Evolutionary conservation across 768 basidiomycete genomes (phyloP), one percentile per base, ranked within the genome.

Genomic region (Cytidiella melzeri): DNA sequence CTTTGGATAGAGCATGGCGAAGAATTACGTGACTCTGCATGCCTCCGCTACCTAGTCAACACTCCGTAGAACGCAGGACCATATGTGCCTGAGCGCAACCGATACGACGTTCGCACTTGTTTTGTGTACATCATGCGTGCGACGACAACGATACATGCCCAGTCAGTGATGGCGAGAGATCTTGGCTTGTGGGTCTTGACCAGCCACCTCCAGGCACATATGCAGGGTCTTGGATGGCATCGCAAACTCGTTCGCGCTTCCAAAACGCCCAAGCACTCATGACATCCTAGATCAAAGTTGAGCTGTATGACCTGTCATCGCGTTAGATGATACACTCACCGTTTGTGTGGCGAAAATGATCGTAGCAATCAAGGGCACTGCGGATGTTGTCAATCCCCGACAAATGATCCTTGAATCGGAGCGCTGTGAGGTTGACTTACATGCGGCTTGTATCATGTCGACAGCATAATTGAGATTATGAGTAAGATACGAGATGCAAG

Each of bases 361-460:
- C 43, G 73, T 68, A 3, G 74, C 72, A 0, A 64, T 68, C 15
- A 80, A 57, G 0, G 80, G 80, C 20, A 82, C 79, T 80, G 48
- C 10, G 40, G n/a, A n/a, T n/a, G n/a, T n/a, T n/a, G n/a, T n/a
- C 10, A 21, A 28, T 34, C 41, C 18, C 7, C 20, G 25, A 41
- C 41, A 48, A 25, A 39, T 11, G 48, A 45, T 9, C 48, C 5
- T 43, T 57, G 41, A 56, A 51, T 18, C 19, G 12, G 7, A 30
- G 5, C 10, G 38, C 13, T n/a, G 4, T 24, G 15, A 7, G 10
- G 11, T 42, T 38, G 1, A 55, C 76, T 58, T 50, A 81, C 79
- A 53, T 12, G 73, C 66, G 25, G 80, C 79, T 45, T 75, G 73
- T 12, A 76, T 61, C 66, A 80, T 69, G 56, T 73, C 75, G 10